These are phyloP conservation scores for Botryotinia globosa DNA, from an alignment of 2,329 filamentous ascomycete species.

Conservation along the genomic window DNA sequence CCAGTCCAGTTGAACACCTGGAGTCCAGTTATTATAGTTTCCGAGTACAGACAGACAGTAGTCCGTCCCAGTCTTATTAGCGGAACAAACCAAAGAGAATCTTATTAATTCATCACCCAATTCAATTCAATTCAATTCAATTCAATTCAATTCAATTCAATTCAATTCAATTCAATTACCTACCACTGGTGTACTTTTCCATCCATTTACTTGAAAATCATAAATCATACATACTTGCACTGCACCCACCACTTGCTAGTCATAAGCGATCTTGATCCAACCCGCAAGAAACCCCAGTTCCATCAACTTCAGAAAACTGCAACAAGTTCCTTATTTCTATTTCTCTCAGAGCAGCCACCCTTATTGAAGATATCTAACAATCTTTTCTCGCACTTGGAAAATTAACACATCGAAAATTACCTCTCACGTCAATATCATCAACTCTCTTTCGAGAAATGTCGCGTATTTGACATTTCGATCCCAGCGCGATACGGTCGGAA, in stretches of 20 bases:
- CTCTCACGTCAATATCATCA: not conserved
- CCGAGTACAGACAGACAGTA: not conserved
- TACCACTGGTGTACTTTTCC: too few species aligned
- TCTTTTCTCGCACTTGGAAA: not conserved
- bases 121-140: not conserved
- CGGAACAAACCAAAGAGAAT: not conserved
- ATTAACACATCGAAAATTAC: not conserved
- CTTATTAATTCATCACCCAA: not conserved
- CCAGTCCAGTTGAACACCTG: too few species aligned
- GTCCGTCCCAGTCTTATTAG: not conserved
- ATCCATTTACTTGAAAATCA: not conserved
- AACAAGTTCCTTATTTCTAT: constrained; percentile 4
- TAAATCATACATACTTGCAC: too few species aligned
- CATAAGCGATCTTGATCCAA: constrained; percentile 16
- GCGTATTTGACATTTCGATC: constrained; percentile 18
- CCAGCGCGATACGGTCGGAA: constrained; percentile 21
- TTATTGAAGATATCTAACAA: not conserved
- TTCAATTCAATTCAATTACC: not conserved
- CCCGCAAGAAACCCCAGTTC: constrained; percentile 11
- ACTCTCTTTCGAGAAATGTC: constrained; percentile 14
- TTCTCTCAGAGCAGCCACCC: not conserved
- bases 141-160: not conserved
- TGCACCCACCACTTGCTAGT: too few species aligned
- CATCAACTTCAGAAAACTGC: constrained; percentile 7
- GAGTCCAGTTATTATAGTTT: not conserved